phyloP scores from a whole-genome alignment of 2,329 filamentous ascomycete genomes.

The Leptodontidium sp. region DNA sequence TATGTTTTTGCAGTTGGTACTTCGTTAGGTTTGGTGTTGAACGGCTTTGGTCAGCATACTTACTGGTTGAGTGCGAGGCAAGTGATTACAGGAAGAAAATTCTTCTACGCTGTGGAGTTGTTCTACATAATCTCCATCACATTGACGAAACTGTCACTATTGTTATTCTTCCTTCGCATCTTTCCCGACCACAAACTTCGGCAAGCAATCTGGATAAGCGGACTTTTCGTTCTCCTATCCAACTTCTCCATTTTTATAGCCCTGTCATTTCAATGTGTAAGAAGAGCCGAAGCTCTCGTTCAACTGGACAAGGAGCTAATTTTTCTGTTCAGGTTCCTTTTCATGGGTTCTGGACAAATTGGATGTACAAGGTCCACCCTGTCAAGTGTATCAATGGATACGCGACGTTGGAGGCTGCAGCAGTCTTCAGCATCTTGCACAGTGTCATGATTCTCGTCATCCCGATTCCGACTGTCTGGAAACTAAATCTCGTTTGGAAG shows the following conservation, averaged over 20 bases:
- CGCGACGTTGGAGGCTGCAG: conserved; percentile 70
- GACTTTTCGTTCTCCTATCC: conserved; percentile 21
- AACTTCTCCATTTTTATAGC: conserved; percentile 19
- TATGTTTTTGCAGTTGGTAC: conserved; percentile 3
- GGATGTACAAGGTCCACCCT: conserved; percentile 24
- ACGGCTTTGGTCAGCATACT: conserved; percentile 24
- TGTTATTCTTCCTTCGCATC: conserved; percentile 27
- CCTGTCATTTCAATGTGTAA: conserved; percentile 27
- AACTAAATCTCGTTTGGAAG: conserved; percentile 67
- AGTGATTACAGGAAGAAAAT: conserved; percentile 17
- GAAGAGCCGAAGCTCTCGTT: neutral
- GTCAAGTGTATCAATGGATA: conserved; percentile 66
- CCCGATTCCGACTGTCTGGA: conserved; percentile 69
- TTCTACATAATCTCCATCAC: conserved; percentile 29
- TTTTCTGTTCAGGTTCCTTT: conserved; percentile 11
- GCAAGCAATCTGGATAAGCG: conserved; percentile 3
- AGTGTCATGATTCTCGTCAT: conserved; percentile 71
- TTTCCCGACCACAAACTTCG: conserved; percentile 20
- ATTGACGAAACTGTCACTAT: conserved; percentile 20
- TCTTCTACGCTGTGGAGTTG: conserved; percentile 23
- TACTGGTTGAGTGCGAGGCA: conserved; percentile 22
- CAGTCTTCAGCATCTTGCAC: conserved; percentile 73
- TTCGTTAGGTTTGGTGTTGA: conserved; percentile 23
- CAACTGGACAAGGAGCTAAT: neutral
- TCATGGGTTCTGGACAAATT: conserved; percentile 31